Base-by-base conservation (phyloP, 1,284 basidiomycete species). In the Coniophora puteana region DNA sequence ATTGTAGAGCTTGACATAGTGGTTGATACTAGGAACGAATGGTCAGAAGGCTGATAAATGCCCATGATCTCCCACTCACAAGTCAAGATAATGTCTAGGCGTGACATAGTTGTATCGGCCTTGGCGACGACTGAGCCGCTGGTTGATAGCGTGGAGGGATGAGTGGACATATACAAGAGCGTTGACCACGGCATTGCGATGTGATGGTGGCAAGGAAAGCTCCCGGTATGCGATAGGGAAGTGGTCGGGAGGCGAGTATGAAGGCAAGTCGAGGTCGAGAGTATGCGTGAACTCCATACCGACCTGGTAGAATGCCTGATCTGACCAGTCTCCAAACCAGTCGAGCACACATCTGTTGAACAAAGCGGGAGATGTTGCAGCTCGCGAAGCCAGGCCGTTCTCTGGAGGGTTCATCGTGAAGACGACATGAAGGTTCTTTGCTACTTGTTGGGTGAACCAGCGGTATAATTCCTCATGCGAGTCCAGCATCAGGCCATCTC, bases 331-430 rank as follows among this genome's bases (percentile, higher is more conserved):
- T 28, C 94, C 93, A 53, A 97, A 97, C 94, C 94, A 97, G 63
- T 97, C 93, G 44, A 98, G 74, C 5, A 97, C 94, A 60, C 94
- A 98, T 69, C 94, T 85, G 68, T 98, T 98, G 80, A 98, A 98
- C 54, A 97, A 72, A 13, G 94, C 94, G 4, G 96, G 96, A 1
- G 94, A 98, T 0, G 96, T 98, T 1, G 96, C 95, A 7, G 94
- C 96, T 43, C 94, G 82, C 14, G 92, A 93, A 5, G 93, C 94
- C 13, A 98, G 76, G 5, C 93, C 94, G 44, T 94, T 93, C 55
- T 93, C 89, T 0, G 96, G 95, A 22, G 96, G 96, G 55, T 99
- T 99, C 96, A 99, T 99, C 4, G 96, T 98, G 66, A 98, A 96
- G 5, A 98, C 93, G 24, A 97, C 94, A 53, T 98, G 94, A 2